Percentiles rank a stretch among this genome's conserved stretches.
Conservation (phyloP, 371 early-diverging fungal genomes). For the Zychaea mexicana region DNA sequence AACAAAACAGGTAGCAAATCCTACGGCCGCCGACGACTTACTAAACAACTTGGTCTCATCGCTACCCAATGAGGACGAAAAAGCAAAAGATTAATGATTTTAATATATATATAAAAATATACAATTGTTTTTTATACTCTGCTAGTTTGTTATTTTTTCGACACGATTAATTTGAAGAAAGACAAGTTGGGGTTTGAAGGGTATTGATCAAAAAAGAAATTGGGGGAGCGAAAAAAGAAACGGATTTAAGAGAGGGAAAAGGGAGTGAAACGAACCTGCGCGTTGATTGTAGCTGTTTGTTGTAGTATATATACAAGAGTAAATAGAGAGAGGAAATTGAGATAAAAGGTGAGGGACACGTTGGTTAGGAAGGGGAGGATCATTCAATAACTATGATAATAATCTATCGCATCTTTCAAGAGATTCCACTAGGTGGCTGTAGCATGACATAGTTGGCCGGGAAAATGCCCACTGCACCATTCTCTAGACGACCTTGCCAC, state of each 20-base stretch:
- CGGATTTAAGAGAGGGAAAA: too few species aligned
- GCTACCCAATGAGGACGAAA: neutral
- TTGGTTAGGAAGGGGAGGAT: too few species aligned
- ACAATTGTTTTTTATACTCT: neutral
- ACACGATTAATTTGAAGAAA: neutral
- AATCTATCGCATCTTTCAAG: neutral
- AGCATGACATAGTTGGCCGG: constrained; percentile 83
- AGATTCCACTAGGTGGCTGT: neutral
- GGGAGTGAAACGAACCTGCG: constrained; percentile 1
- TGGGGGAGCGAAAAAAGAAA: neutral
- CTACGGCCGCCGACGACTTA: neutral
- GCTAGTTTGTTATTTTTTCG: neutral
- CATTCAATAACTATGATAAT: neutral
- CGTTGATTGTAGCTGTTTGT: neutral
- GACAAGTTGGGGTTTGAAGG: too few species aligned
- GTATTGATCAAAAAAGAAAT: neutral
- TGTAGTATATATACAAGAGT: neutral
- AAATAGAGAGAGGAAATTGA: neutral
- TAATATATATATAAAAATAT: neutral
- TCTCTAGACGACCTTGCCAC: constrained; percentile 90
- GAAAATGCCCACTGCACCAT: constrained; percentile 87
- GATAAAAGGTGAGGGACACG: too few species aligned
- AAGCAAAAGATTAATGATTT: neutral
- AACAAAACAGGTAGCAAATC: neutral
- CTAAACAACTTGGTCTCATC: neutral